A percentile compares a stretch with the other conserved stretches of the same genome.
These are phyloP conservation scores for Fusarium nurragi DNA, from an alignment of 2,329 filamentous ascomycete genomes.

Conservation along the genomic window DNA sequence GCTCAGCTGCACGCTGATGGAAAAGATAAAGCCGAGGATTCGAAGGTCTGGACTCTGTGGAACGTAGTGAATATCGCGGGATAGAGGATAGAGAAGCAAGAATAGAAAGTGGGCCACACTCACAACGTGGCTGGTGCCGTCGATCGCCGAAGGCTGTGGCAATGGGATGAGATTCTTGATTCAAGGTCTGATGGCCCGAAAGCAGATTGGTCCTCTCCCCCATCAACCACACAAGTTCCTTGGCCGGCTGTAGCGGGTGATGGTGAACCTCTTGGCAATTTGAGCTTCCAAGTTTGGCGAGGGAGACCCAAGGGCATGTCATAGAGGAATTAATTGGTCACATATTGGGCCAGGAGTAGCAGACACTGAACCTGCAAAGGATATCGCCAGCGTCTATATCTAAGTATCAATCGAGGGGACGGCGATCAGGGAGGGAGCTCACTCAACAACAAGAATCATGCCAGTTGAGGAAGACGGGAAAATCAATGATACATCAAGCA, in stretches of 20 bases:
- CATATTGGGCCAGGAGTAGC: conserved; percentile 20
- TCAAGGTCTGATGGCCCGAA: background rate
- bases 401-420: background rate
- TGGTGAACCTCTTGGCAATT: conserved; percentile 11
- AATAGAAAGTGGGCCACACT: conserved; percentile 32
- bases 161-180: conserved; percentile 6
- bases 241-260: conserved; percentile 17
- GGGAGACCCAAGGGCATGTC: conserved; percentile 14
- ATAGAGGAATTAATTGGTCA: conserved; percentile 8
- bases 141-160: conserved; percentile 19
- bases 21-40: background rate
- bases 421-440: conserved; percentile 2
- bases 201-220: conserved; percentile 1
- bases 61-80: conserved; percentile 16
- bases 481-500: conserved; percentile 10
- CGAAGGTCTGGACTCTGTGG: conserved; percentile 12
- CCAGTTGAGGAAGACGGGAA: background rate
- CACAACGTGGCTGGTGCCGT: conserved; percentile 33
- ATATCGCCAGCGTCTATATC: background rate
- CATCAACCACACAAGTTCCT: conserved; percentile 9
- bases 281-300: conserved; percentile 26
- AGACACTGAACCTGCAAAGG: background rate
- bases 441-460: conserved; percentile 3
- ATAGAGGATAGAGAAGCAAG: conserved; percentile 6
- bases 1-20: conserved; percentile 25